These are phyloP conservation scores for Beauveria sp. DNA, from an alignment of 2,329 filamentous ascomycete genomes.

Conservation along the genomic window DNA sequence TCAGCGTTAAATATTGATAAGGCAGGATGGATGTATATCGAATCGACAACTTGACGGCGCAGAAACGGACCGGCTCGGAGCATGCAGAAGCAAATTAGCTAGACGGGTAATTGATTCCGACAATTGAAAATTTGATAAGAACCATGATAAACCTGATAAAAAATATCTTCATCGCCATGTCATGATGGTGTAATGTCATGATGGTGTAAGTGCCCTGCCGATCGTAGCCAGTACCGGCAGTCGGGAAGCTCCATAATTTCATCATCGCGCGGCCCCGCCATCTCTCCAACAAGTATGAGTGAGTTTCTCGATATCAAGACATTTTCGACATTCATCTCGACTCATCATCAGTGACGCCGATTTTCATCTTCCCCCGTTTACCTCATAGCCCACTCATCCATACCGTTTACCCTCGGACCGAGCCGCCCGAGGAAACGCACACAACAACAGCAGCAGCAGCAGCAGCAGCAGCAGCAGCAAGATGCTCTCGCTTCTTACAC, in stretches of 20 bases:
- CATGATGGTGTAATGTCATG: neutral
- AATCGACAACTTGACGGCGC: neutral
- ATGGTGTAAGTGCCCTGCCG: slow-evolving; percentile 1
- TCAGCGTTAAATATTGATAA: neutral
- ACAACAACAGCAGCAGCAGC: neutral
- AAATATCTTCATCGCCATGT: neutral
- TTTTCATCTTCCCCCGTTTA: neutral
- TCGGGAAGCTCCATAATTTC: slow-evolving; percentile 6
- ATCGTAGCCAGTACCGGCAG: neutral
- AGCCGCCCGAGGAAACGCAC: neutral
- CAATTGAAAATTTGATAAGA: neutral
- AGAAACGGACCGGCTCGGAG: neutral
- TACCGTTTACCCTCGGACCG: neutral
- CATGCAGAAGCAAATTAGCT: neutral
- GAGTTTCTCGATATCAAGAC: slow-evolving; percentile 5
- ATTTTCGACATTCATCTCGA: neutral
- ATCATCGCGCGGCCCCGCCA: neutral
- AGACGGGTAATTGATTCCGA: neutral
- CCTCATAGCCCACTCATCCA: neutral
- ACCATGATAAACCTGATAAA: neutral
- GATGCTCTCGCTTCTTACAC: slow-evolving; percentile 4
- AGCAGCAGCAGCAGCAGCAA: neutral
- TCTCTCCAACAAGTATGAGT: neutral
- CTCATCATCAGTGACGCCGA: neutral
- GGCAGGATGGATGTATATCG: neutral